Percentiles rank a stretch among this genome's conserved stretches.
Conservation (phyloP, 2,329 filamentous ascomycete genomes). For the Ophiostoma himal-ulmi region DNA sequence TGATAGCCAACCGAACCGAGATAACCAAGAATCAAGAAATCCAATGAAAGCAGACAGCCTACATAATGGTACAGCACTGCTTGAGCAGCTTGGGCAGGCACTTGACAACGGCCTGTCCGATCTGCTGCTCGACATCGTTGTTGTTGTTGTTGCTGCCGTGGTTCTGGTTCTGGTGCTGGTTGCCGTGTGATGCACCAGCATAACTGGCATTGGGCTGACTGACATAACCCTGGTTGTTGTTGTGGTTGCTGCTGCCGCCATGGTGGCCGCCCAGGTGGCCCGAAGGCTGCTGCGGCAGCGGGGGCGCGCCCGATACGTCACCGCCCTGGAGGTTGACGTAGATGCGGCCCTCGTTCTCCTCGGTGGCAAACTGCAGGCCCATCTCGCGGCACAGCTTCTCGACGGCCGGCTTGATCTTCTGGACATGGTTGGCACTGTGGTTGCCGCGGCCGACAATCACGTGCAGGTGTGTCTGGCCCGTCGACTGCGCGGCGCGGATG, state of each 20-base stretch:
- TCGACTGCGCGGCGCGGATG: slow-evolving; percentile 68
- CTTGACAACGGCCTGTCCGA: slow-evolving; percentile 43
- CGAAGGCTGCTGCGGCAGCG: slow-evolving; percentile 44
- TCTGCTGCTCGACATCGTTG: slow-evolving; percentile 54
- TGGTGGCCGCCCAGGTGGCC: slow-evolving; percentile 35
- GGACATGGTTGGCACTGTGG: slow-evolving; percentile 72
- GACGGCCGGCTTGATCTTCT: slow-evolving; percentile 93
- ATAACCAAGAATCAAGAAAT: neutral
- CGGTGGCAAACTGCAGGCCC: slow-evolving; percentile 74
- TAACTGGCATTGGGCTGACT: slow-evolving; percentile 28
- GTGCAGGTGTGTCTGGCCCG: slow-evolving; percentile 76
- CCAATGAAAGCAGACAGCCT: slow-evolving; percentile 22
- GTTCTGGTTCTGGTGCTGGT: slow-evolving; percentile 39
- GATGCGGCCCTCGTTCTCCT: slow-evolving; percentile 84
- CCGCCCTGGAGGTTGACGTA: slow-evolving; percentile 81
- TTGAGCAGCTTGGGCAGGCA: slow-evolving; percentile 55
- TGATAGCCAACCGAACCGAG: neutral
- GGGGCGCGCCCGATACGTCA: slow-evolving; percentile 42
- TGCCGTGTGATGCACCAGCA: slow-evolving; percentile 18
- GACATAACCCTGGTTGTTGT: slow-evolving; percentile 34
- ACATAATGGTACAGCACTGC: slow-evolving; percentile 71
- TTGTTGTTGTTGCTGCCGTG: slow-evolving; percentile 36
- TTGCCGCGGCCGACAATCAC: slow-evolving; percentile 96
- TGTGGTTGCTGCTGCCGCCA: slow-evolving; percentile 26
- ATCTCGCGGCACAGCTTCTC: slow-evolving; percentile 80